Percentiles rank a stretch among this genome's conserved stretches.
Evolutionary conservation across 768 basidiomycete species (phyloP).

Genomic region (Naematelia aurantialba): DNA sequence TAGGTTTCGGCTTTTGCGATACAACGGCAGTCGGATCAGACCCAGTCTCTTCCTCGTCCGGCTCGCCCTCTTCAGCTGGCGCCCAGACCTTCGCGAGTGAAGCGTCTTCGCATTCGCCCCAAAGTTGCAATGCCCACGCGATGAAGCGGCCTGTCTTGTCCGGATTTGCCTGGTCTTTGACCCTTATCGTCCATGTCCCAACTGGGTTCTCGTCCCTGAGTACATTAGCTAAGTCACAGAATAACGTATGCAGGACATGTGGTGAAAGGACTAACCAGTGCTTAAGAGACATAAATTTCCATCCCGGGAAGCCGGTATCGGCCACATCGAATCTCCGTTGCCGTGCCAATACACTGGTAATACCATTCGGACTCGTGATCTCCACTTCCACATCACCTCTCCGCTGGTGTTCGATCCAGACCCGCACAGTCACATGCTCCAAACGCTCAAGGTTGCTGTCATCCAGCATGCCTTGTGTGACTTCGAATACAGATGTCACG

Average conservation of each 20-base stretch:
- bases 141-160: conserved; percentile 65
- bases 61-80: conserved; percentile 46
- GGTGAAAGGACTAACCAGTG: conserved; percentile 72
- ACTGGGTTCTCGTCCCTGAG: conserved; percentile 85
- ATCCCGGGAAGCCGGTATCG: conserved; percentile 74
- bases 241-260: too few species aligned
- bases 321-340: conserved; percentile 65
- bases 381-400: conserved; percentile 94
- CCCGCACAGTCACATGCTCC: conserved; percentile 87
- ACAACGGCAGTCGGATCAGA: conserved; percentile 52
- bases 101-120: conserved; percentile 81
- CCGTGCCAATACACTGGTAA: conserved; percentile 77
- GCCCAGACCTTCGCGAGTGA: conserved; percentile 60
- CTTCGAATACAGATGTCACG: conserved; percentile 60
- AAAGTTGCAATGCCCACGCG: conserved; percentile 87
- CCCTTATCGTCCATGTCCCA: conserved; percentile 83
- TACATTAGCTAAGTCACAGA: conserved; percentile 10
- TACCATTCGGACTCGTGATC: conserved; percentile 74
- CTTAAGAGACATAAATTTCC: conserved; percentile 98
- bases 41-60: conserved; percentile 49
- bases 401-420: conserved; percentile 83
- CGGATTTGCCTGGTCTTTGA: conserved; percentile 71
- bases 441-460: conserved; percentile 77
- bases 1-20: conserved; percentile 76
- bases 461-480: conserved; percentile 65